These are phyloP conservation scores for Phytophthora chlamydospora DNA, from an alignment of 352 stramenopile species.

Conservation along the genomic window DNA sequence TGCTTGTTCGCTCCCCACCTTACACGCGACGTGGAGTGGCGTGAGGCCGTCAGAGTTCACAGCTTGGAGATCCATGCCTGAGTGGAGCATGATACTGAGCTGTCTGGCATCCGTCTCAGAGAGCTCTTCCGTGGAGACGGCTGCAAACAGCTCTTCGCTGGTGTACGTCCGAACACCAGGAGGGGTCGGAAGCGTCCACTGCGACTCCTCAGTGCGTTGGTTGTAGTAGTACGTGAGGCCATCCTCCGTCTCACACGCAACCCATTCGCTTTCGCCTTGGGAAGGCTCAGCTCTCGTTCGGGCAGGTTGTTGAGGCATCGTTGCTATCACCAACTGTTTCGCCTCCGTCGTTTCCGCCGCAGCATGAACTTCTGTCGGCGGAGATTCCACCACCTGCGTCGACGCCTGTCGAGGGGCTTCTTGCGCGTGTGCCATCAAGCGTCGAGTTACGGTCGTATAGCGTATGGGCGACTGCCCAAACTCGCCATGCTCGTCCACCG, in stretches of 20 bases:
- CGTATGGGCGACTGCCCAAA: constrained; percentile 18
- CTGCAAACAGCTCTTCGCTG: constrained; percentile 35
- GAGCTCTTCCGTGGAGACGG: constrained; percentile 27
- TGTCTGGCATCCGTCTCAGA: constrained; percentile 27
- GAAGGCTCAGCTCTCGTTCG: neutral
- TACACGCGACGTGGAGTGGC: constrained; percentile 56
- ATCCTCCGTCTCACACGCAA: constrained; percentile 50
- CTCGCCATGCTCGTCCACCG: constrained; percentile 24
- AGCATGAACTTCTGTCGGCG: constrained; percentile 8
- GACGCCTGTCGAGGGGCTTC: constrained; percentile 28
- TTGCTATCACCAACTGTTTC: constrained; percentile 3
- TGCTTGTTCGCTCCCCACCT: constrained; percentile 48
- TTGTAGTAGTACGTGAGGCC: constrained; percentile 83
- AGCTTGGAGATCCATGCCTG: constrained; percentile 42
- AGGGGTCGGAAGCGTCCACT: constrained; percentile 54
- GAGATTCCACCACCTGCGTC: constrained; percentile 16
- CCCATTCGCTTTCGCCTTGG: constrained; percentile 41
- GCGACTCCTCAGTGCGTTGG: constrained; percentile 52
- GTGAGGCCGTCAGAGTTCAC: constrained; percentile 45
- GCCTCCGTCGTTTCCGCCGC: constrained; percentile 11
- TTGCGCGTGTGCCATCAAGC: constrained; percentile 29
- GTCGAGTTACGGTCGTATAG: constrained; percentile 26
- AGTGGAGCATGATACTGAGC: constrained; percentile 45
- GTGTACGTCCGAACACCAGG: constrained; percentile 9
- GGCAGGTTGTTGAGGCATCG: constrained; percentile 1